Evolutionary conservation across 2,329 filamentous ascomycete species (phyloP).

Genomic region (Thielaviopsis populi): DNA sequence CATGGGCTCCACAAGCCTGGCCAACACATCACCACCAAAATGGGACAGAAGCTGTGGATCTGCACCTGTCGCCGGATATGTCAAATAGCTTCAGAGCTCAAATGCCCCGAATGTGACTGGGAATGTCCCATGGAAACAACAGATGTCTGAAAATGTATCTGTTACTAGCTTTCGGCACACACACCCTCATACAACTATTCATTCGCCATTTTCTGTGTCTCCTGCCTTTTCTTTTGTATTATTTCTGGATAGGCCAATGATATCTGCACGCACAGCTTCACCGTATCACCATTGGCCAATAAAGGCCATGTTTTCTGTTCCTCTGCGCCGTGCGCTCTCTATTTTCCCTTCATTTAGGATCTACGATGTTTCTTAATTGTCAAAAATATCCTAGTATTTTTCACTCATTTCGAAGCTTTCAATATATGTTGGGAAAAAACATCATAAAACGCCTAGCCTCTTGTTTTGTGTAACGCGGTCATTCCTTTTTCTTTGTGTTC

Average conservation of each 20-base stretch:
- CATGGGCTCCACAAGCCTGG: slow-evolving; percentile 26
- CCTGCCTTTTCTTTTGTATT: neutral
- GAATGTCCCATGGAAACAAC: slow-evolving; percentile 22
- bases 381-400: neutral
- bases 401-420: neutral
- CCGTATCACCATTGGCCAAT: neutral
- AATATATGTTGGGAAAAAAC: neutral
- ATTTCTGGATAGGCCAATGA: slow-evolving; percentile 1
- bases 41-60: slow-evolving; percentile 28
- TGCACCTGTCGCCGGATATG: slow-evolving; percentile 27
- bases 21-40: slow-evolving; percentile 27
- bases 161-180: too few relatives aligned
- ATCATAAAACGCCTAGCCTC: too few relatives aligned
- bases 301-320: neutral
- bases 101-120: slow-evolving; percentile 25
- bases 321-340: neutral
- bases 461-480: neutral
- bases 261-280: neutral
- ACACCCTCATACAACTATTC: too few relatives aligned
- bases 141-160: too few relatives aligned
- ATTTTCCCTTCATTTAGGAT: neutral
- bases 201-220: neutral
- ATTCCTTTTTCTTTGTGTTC: neutral
- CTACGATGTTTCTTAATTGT: neutral
- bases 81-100: slow-evolving; percentile 25